These are phyloP conservation scores for Schizochytrium sp. DNA, from an alignment of 108 stramenopile species.

Conservation along the genomic window DNA sequence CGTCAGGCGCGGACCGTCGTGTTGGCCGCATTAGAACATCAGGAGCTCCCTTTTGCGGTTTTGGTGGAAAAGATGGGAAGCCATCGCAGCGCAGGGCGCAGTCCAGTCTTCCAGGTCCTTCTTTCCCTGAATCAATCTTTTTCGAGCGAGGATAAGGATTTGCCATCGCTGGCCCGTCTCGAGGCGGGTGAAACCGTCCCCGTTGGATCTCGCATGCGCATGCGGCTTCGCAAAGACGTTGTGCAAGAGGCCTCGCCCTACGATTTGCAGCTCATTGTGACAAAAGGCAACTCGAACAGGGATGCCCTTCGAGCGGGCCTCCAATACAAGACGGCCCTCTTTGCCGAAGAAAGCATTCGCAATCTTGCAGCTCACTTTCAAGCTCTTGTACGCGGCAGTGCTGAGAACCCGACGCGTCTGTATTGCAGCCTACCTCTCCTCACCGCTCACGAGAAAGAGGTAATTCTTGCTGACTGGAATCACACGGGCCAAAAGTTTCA, in stretches of 20 bases:
- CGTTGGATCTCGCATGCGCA: background rate
- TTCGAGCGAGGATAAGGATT: background rate
- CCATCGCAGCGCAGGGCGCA: background rate
- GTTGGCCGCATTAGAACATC: background rate
- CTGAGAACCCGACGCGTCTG: background rate
- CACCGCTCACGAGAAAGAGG: background rate
- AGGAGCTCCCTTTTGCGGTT: background rate
- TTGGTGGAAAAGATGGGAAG: background rate
- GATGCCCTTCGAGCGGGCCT: background rate
- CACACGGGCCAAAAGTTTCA: background rate
- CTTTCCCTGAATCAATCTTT: background rate
- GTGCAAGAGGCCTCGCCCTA: background rate
- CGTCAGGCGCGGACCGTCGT: background rate
- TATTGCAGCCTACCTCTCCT: background rate
- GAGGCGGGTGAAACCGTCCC: background rate
- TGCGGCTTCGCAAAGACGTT: background rate
- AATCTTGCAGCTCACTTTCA: background rate
- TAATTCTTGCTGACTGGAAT: slow-evolving; percentile 4
- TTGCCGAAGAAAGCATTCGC: background rate
- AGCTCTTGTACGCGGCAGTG: background rate
- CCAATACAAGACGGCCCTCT: background rate
- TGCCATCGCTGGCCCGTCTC: background rate
- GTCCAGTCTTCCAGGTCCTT: background rate
- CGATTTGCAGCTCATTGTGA: background rate
- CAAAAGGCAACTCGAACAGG: background rate